phyloP scores from a whole-genome alignment of 306 rosid species.

The Prunus campanulata region DNA sequence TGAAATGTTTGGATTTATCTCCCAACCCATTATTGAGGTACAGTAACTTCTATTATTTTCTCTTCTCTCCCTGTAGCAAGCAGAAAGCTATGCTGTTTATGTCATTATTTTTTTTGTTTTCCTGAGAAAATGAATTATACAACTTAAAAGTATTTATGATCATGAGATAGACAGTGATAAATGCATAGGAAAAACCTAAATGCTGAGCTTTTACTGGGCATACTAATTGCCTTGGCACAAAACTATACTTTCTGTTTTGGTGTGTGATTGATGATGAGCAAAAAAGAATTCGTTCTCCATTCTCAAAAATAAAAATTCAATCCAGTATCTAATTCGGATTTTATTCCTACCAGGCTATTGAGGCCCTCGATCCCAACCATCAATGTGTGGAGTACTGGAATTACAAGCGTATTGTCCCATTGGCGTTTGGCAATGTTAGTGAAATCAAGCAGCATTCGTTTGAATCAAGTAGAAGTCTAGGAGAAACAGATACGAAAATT shows the following conservation, averaged over 20 bases:
- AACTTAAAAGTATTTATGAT: not conserved
- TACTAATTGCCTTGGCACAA: not conserved
- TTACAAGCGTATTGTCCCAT: conserved; percentile 33
- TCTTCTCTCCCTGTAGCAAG: not conserved
- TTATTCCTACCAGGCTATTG: conserved; percentile 57
- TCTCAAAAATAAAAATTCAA: not conserved
- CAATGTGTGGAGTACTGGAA: conserved; percentile 78
- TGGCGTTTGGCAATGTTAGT: conserved; percentile 13
- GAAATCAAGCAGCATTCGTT: conserved; percentile 26
- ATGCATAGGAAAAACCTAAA: not conserved
- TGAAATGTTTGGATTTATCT: conserved; percentile 80
- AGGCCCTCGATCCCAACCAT: conserved; percentile 71
- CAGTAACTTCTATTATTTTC: not conserved
- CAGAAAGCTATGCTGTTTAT: too few relatives aligned
- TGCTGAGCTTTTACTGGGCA: conserved; percentile 9
- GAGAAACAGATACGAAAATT: conserved; percentile 30
- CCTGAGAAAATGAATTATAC: too few relatives aligned
- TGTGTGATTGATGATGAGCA: not conserved
- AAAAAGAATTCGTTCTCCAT: not conserved
- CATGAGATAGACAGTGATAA: not conserved
- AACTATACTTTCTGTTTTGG: not conserved
- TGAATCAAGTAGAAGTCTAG: conserved; percentile 33
- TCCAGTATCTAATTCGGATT: not conserved
- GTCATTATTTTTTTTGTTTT: not conserved
- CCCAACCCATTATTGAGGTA: conserved; percentile 63